Evolutionary conservation across 176 grass and related monocot genomes (phyloP).

Genomic region (Eragrostis nindensis): DNA sequence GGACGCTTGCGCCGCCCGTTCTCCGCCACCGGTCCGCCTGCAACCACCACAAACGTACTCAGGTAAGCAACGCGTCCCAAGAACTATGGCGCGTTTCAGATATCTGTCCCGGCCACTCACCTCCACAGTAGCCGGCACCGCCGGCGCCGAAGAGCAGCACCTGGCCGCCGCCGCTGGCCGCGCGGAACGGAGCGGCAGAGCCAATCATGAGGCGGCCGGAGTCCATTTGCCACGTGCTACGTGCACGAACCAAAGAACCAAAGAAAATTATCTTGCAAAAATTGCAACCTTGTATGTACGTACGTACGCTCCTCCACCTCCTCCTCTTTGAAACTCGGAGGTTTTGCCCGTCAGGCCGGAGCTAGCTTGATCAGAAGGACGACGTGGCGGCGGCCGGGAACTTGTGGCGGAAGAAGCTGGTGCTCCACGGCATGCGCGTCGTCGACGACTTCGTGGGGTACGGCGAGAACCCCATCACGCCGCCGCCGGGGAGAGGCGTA

Average conservation of each 20-base stretch:
- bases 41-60: neutral
- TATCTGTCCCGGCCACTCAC: slow-evolving; percentile 16
- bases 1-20: slow-evolving; percentile 55
- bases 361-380: slow-evolving; percentile 40
- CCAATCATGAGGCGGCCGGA: slow-evolving; percentile 57
- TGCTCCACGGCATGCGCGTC: slow-evolving; percentile 84
- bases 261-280: neutral
- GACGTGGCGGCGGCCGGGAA: slow-evolving; percentile 37
- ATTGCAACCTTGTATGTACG: slow-evolving; percentile 13
- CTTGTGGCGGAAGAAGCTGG: slow-evolving; percentile 95
- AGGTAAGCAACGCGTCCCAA: slow-evolving; percentile 19
- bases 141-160: slow-evolving; percentile 65
- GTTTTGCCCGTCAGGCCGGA: neutral
- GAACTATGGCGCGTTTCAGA: neutral
- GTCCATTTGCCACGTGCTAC: slow-evolving; percentile 42
- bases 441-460: slow-evolving; percentile 87
- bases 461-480: slow-evolving; percentile 62
- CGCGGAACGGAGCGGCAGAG: slow-evolving; percentile 29
- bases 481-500: neutral
- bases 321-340: slow-evolving; percentile 39
- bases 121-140: slow-evolving; percentile 47
- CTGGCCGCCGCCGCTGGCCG: slow-evolving; percentile 37
- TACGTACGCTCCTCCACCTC: slow-evolving; percentile 9
- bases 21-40: slow-evolving; percentile 42
- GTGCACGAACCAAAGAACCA: neutral